Evolutionary conservation across 345 rosid genomes (phyloP), one percentile per base, ranked within the genome.

Genomic region (Noccaea caerulescens): DNA sequence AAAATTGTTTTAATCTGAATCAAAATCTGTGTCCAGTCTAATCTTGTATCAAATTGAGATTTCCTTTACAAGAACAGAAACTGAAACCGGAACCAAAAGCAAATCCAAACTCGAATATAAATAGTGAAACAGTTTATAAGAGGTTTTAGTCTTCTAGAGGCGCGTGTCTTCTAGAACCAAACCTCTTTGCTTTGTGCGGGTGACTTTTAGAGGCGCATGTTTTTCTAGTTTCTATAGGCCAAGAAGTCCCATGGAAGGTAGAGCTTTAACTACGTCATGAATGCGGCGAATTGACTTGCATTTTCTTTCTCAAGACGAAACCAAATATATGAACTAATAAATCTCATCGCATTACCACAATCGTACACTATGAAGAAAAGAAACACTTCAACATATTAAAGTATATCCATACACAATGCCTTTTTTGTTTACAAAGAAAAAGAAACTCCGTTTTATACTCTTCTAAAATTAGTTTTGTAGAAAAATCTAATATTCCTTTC

Each of bases 251-350:
- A 54, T 57, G 60, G 72, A 58, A 47, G 72, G 66, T 73, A 46
- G 60, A 73, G 60, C 30, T 57, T 73, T 63, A 32, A 58, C 14
- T 42, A 23, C 63, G 62, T 67, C 49, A 67, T 67, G 55, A 45
- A 58, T 74, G 73, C 68, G 54, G 68, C 73, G 52, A 60, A 68
- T 75, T 75, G 47, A 41, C 62, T 57, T 34, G 55, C 23, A 51
- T 63, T 57, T 74, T 13, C 57, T 16, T 59, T 58, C 72, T 66
- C 46, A 18, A 49, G 8, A 67, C 63, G 56, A 59, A 59, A 66
- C 78, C 45, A 65, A 60, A 34, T 5, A 60, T 68, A 34, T 58
- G 57, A 60, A 75, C 58, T 44, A 50, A 58, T 58, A 47, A 30
- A 39, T 12, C 39, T 32, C 63, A 66, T 41, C 54, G 4, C 52